A percentile compares a stretch with the other conserved stretches of the same genome.
Evolutionary conservation across 306 rosid species (phyloP).

Genomic region (Fragaria vesca): DNA sequence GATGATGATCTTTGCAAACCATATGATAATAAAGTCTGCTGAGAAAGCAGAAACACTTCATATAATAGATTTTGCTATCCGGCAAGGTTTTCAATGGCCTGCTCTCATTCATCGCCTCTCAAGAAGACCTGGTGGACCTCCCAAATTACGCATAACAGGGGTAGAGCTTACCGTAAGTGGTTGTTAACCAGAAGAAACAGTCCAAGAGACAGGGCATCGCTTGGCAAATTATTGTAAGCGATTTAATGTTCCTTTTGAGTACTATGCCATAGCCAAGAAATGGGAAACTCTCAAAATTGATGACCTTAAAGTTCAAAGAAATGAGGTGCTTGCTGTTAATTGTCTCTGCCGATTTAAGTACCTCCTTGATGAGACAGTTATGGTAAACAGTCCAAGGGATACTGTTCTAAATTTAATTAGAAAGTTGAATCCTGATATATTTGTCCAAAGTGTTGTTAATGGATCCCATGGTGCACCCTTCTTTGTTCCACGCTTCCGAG

Average conservation of each 20-base stretch:
- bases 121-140: conserved; percentile 29
- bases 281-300: conserved; percentile 69
- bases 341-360: conserved; percentile 43
- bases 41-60: conserved; percentile 36
- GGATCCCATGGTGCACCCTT: conserved; percentile 72
- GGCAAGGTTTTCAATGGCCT: conserved; percentile 34
- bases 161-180: conserved; percentile 70
- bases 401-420: conserved; percentile 56
- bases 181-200: conserved; percentile 60
- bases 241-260: conserved; percentile 70
- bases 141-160: conserved; percentile 56
- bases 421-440: conserved; percentile 59
- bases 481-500: conserved; percentile 57
- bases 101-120: conserved; percentile 31
- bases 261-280: conserved; percentile 52
- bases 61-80: conserved; percentile 35
- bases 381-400: conserved; percentile 55
- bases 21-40: conserved; percentile 25
- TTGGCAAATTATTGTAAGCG: conserved; percentile 62
- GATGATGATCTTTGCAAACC: conserved; percentile 22
- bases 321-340: conserved; percentile 52
- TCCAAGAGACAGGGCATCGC: conserved; percentile 73
- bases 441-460: conserved; percentile 42
- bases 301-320: conserved; percentile 44
- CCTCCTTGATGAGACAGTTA: conserved; percentile 66